Evolutionary conservation across 768 basidiomycete genomes (phyloP), one percentile per base, ranked within the genome.

Genomic region (Pisolithus orientalis): DNA sequence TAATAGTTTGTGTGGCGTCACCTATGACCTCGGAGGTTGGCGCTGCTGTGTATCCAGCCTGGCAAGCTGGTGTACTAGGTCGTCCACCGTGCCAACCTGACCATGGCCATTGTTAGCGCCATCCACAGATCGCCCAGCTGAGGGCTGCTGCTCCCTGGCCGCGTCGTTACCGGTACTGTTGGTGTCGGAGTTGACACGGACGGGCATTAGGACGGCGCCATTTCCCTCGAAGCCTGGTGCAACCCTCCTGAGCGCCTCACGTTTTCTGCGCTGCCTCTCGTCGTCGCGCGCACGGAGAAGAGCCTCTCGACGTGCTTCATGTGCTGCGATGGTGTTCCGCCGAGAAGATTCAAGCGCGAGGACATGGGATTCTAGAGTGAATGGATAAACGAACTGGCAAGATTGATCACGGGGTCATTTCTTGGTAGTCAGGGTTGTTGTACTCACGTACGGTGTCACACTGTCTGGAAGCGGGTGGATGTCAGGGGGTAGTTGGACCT

Each of bases 381-480:
- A 97, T 2, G 95, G 94, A 62, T 97, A 98, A 40, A 90, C 95
- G 61, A 97, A 96, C 94, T 98, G 50, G n/a, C 10, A 47, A 48
- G 29, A 16, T 44, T 21, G 9, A 44, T 56, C 24, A 42, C 43
- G 51, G 4, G 17, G 16, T 29, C 16, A 24, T 6, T 14, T 14
- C 13, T 14, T 3, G 34, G 34, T 14, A 34, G 34, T 34, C 34
- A 34, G 34, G 11, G 13, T 5, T 14, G 34, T 11, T 34, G 38
- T 13, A 67, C 82, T 60, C 58, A 94, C 95, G 65, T 98, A 98
- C 56, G 90, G 80, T 1, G 83, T 84, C 4, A 98, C 85, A 34
- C 87, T 88, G 25, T 94, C 90, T 4, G 95, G 95, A 0, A 98
- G 76, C 0, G 95, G 95, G 59, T 97, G 94, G 24, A 98, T 92